phyloP scores from a whole-genome alignment of 2,329 filamentous ascomycete species.

The Huntiella moniliformis region DNA sequence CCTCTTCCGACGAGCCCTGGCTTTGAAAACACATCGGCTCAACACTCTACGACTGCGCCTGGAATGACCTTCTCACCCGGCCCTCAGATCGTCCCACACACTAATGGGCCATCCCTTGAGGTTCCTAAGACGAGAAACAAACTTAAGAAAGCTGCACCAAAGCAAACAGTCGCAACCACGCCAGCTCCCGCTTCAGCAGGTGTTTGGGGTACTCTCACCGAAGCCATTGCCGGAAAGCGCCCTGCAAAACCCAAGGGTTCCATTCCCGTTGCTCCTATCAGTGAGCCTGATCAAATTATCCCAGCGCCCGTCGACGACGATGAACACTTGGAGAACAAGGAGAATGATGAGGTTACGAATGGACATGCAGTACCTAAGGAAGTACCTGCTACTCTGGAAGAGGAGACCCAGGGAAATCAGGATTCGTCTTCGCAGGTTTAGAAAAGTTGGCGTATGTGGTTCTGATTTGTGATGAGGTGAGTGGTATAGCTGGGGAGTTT shows the following conservation, averaged over 20 bases:
- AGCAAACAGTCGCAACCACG: neutral
- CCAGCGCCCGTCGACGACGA: neutral
- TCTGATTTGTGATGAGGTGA: no score
- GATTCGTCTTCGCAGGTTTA: no score
- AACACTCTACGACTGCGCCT: neutral
- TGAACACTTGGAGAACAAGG: neutral
- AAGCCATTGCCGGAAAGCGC: constrained; percentile 32
- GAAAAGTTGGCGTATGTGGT: no score
- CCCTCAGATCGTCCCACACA: neutral
- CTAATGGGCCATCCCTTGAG: neutral
- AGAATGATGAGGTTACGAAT: neutral
- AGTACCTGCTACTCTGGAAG: no score
- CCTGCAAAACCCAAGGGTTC: constrained; percentile 4
- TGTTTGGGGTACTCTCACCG: constrained; percentile 31
- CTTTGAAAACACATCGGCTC: neutral
- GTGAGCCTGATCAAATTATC: no score
- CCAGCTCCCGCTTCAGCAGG: neutral
- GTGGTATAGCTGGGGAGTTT: no score
- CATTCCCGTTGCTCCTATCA: no score
- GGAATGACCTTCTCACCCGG: neutral
- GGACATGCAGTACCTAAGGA: neutral
- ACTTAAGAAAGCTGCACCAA: neutral
- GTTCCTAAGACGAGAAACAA: neutral
- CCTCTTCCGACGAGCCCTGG: constrained; percentile 3
- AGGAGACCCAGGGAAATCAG: no score